Percentiles rank a stretch among this genome's conserved stretches.
phyloP scores from a whole-genome alignment of 1,139 yeast species.

The Sugiyamaella pinicola region DNA sequence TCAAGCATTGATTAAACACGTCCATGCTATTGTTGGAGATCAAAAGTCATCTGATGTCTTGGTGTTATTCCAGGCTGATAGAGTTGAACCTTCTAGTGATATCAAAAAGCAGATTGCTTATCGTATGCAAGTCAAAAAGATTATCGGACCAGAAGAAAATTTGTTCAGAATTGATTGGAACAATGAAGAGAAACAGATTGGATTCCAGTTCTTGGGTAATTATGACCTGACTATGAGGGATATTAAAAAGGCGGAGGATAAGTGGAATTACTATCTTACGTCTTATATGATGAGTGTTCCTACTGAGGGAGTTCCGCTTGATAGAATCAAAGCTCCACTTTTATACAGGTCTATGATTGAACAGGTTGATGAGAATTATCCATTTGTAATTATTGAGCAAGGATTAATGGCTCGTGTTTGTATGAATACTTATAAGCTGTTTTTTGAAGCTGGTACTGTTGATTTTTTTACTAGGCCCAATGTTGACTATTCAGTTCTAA shows the following conservation, averaged over 20 bases:
- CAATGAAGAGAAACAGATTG: constrained; percentile 55
- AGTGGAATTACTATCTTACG: constrained; percentile 90
- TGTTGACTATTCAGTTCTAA: constrained; percentile 6
- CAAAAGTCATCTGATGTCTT: constrained; percentile 80
- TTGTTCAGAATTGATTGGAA: constrained; percentile 85
- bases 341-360: constrained; percentile 43
- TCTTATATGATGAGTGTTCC: constrained; percentile 94
- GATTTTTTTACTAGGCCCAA: constrained; percentile 65
- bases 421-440: constrained; percentile 74
- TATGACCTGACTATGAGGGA: constrained; percentile 87
- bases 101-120: constrained; percentile 88
- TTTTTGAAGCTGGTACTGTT: constrained; percentile 78
- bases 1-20: constrained; percentile 86
- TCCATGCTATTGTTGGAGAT: constrained; percentile 79
- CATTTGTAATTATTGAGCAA: constrained; percentile 53
- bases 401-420: constrained; percentile 81
- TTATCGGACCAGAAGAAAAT: constrained; percentile 83
- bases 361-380: constrained; percentile 62
- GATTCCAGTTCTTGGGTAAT: constrained; percentile 78
- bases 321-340: constrained; percentile 40
- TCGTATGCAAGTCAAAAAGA: constrained; percentile 81
- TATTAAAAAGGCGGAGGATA: constrained; percentile 71
- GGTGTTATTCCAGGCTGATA: constrained; percentile 78
- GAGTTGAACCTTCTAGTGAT: constrained; percentile 55
- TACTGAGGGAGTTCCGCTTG: constrained; percentile 90